These are phyloP conservation scores for Jacaranda copaia DNA, from an alignment of 257 asterid genomes.

Conservation along the genomic window DNA sequence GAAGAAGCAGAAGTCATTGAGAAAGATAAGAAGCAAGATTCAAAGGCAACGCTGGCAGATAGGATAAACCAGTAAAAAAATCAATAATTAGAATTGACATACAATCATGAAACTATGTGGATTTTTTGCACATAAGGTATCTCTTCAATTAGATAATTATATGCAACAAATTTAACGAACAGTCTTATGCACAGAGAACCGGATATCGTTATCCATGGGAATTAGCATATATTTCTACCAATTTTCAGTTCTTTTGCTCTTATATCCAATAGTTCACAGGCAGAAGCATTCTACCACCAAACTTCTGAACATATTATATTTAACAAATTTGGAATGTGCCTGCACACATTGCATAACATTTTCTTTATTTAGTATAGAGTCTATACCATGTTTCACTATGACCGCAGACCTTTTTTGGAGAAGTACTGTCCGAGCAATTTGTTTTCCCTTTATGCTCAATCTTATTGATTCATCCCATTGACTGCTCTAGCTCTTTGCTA, in stretches of 20 bases:
- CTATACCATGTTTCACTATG: background rate
- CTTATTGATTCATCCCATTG: too few species aligned
- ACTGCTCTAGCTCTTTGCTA: too few species aligned
- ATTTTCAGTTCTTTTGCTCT: background rate
- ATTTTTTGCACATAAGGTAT: background rate
- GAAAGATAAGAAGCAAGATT: background rate
- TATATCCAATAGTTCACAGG: background rate
- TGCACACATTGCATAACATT: background rate
- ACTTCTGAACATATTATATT: too few species aligned
- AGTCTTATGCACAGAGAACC: constrained; percentile 2
- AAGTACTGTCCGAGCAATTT: background rate
- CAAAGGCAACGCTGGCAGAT: background rate
- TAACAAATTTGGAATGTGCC: background rate
- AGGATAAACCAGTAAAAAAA: constrained; percentile 3
- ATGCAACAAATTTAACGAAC: background rate
- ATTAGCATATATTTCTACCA: background rate
- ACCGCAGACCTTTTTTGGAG: background rate
- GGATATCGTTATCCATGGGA: background rate
- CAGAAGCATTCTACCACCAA: too few species aligned
- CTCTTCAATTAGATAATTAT: constrained; percentile 1
- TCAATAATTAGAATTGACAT: background rate
- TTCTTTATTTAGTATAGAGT: background rate
- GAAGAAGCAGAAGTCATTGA: constrained; percentile 28
- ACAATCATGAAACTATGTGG: background rate
- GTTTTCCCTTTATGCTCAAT: background rate